phyloP scores from a whole-genome alignment of 768 basidiomycete species.

The Sporobolomyces phaffii region DNA sequence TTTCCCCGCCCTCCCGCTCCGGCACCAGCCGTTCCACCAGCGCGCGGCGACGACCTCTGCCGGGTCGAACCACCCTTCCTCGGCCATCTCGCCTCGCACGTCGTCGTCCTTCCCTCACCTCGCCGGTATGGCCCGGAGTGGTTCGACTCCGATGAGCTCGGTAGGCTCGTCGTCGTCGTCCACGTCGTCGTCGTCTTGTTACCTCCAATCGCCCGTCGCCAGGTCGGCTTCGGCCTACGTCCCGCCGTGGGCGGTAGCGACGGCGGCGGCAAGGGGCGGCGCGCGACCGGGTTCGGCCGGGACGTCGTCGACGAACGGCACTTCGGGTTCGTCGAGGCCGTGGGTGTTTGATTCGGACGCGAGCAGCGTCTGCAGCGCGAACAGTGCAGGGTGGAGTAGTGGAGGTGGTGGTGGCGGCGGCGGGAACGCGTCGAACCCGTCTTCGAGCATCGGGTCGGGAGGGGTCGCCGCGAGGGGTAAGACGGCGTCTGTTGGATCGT shows the following conservation, averaged over 20 bases:
- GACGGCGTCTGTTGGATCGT: too few species aligned
- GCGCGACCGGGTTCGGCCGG: slow-evolving; percentile 1
- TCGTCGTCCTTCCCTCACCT: background rate
- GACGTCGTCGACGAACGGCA: background rate
- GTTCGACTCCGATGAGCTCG: slow-evolving; percentile 2
- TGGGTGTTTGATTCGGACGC: slow-evolving; percentile 24
- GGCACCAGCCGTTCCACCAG: background rate
- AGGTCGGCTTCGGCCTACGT: background rate
- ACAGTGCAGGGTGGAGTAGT: background rate
- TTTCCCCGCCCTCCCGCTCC: background rate
- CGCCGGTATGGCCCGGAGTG: background rate
- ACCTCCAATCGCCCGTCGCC: background rate
- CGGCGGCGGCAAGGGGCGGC: background rate
- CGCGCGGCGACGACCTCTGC: background rate
- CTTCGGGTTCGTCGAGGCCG: background rate
- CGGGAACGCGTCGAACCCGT: background rate
- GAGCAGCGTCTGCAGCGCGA: slow-evolving; percentile 5
- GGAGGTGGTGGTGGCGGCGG: background rate
- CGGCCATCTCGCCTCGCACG: background rate
- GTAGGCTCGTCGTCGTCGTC: background rate
- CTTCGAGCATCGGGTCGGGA: too few species aligned
- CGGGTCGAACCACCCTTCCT: too few species aligned
- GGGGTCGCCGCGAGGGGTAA: too few species aligned
- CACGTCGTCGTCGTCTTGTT: background rate
- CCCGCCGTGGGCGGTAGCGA: slow-evolving; percentile 1